phyloP scores from a whole-genome alignment of 2,329 filamentous ascomycete species.

The Tolypocladium ovalisporum region DNA sequence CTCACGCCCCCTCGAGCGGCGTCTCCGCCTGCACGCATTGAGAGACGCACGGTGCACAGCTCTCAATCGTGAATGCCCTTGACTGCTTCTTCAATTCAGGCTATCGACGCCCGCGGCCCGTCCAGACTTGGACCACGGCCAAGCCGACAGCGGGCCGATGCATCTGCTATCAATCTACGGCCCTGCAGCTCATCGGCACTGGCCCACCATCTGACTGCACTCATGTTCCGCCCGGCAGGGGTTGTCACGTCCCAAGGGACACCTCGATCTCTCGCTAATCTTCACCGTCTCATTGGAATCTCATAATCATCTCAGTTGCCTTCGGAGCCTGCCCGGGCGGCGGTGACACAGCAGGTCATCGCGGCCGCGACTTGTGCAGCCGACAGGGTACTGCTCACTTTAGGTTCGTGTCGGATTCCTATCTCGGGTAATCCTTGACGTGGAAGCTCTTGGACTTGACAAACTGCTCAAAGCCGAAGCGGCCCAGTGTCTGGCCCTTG shows the following conservation, averaged over 20 bases:
- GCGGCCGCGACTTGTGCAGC: neutral
- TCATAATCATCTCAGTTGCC: neutral
- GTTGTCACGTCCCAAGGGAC: neutral
- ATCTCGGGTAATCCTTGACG: constrained; percentile 69
- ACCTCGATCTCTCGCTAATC: constrained; percentile 1
- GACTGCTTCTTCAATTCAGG: neutral
- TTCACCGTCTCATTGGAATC: neutral
- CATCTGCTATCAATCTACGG: neutral
- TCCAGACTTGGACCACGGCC: neutral
- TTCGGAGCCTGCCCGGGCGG: neutral
- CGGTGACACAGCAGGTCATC: neutral
- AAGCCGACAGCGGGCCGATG: neutral
- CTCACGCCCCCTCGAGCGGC: neutral
- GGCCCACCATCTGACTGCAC: neutral
- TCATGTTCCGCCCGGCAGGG: neutral
- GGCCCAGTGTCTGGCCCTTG: constrained; percentile 80
- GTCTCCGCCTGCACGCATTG: neutral
- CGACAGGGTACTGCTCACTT: neutral
- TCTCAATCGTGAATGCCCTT: neutral
- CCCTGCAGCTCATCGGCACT: neutral
- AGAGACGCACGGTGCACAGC: neutral
- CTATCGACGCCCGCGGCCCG: neutral
- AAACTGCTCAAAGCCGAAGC: constrained; percentile 89
- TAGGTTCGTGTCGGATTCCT: constrained; percentile 8
- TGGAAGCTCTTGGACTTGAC: constrained; percentile 95